Conservation (phyloP, 2,329 filamentous ascomycete genomes). For the Phaeomoniella chlamydospora region DNA sequence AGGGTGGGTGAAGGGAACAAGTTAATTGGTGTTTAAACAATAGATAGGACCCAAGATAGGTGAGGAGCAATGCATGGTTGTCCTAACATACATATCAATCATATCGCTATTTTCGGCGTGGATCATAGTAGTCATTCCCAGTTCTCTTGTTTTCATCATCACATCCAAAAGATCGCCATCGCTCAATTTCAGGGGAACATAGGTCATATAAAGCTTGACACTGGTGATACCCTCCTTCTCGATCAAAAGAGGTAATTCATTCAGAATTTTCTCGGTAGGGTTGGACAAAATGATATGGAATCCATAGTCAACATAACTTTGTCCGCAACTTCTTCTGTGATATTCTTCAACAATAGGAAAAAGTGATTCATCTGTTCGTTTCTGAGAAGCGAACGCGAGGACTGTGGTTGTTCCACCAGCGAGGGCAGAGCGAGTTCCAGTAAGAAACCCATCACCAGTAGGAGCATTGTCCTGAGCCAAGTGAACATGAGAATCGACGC, state of each 20-base stretch:
- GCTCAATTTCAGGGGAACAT: constrained; percentile 23
- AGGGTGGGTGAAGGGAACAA: no score
- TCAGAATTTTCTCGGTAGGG: constrained; percentile 15
- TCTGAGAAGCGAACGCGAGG: constrained; percentile 42
- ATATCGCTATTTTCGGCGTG: constrained; percentile 33
- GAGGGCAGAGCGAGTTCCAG: constrained; percentile 38
- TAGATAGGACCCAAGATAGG: no score
- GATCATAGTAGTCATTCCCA: constrained; percentile 32
- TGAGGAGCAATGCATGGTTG: no score
- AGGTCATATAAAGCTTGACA: constrained; percentile 34
- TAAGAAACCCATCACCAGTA: constrained; percentile 30
- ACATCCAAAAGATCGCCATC: constrained; percentile 28
- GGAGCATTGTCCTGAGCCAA: constrained; percentile 25
- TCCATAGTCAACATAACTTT: constrained; percentile 42
- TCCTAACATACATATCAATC: constrained; percentile 18
- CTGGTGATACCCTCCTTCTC: constrained; percentile 25
- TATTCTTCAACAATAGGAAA: constrained; percentile 32
- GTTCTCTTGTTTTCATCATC: constrained; percentile 21
- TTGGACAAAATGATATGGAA: constrained; percentile 29
- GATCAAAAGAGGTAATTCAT: constrained; percentile 23
- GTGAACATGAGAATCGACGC: constrained; percentile 33
- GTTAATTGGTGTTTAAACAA: no score
- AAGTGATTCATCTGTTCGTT: constrained; percentile 29
- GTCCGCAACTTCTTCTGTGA: constrained; percentile 26
- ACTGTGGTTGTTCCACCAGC: constrained; percentile 46